These are phyloP conservation scores for Lippia alba DNA, from an alignment of 305 asterid species.

Conservation along the genomic window DNA sequence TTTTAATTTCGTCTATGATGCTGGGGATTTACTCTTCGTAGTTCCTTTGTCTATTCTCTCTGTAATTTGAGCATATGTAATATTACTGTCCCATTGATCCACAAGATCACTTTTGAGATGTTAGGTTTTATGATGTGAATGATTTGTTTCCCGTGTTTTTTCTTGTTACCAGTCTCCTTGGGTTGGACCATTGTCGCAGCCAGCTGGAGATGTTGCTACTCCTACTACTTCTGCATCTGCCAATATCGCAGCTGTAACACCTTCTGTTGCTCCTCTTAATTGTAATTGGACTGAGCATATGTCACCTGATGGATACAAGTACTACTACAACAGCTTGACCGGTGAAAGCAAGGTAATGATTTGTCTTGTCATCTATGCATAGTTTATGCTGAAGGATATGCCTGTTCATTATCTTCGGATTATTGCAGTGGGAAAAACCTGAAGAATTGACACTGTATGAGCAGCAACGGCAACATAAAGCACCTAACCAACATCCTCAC, in stretches of 20 bases:
- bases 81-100: neutral
- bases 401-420: constrained; percentile 29
- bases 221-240: constrained; percentile 27
- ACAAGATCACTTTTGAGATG: constrained; percentile 2
- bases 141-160: constrained; percentile 9
- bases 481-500: constrained; percentile 55
- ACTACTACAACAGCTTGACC: constrained; percentile 81
- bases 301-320: constrained; percentile 95
- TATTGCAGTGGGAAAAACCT: constrained; percentile 94
- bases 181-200: constrained; percentile 62
- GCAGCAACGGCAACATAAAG: constrained; percentile 54
- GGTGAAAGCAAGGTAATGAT: constrained; percentile 91
- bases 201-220: constrained; percentile 48
- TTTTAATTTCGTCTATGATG: constrained; percentile 7
- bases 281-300: constrained; percentile 95
- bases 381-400: constrained; percentile 19
- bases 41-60: constrained; percentile 1
- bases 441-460: constrained; percentile 67
- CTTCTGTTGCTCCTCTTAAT: constrained; percentile 34
- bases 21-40: neutral
- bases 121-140: constrained; percentile 5
- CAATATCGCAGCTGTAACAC: too few species aligned
- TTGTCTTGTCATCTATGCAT: constrained; percentile 23
- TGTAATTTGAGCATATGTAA: neutral
- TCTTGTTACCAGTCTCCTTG: constrained; percentile 58